phyloP scores from a whole-genome alignment of 345 rosid genomes.

The Mallotus nudiflorus region DNA sequence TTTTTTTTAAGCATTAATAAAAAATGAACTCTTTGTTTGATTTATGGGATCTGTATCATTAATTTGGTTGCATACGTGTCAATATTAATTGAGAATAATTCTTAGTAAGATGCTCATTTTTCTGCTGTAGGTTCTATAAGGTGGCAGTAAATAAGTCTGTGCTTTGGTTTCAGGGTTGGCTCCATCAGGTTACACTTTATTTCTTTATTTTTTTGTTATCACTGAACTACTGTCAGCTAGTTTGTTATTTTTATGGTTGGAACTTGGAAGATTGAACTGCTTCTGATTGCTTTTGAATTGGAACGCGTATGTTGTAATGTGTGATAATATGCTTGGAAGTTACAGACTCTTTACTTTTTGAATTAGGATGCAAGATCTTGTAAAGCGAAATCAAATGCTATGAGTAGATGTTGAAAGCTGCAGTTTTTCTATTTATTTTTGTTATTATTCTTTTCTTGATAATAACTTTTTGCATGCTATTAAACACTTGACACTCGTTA shows the following conservation, averaged over 20 bases:
- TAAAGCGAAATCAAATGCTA: neutral
- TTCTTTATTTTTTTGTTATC: slow-evolving; percentile 33
- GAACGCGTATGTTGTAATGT: neutral
- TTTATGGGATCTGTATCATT: neutral
- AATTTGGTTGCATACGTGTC: neutral
- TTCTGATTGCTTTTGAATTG: neutral
- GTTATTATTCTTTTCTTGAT: neutral
- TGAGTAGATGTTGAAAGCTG: neutral
- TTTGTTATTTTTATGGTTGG: neutral
- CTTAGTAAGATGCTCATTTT: slow-evolving; percentile 4
- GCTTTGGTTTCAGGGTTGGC: slow-evolving; percentile 99
- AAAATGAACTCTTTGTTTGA: neutral
- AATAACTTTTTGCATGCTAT: neutral
- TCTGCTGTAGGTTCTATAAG: slow-evolving; percentile 70
- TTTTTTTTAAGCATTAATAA: neutral
- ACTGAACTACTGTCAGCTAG: neutral
- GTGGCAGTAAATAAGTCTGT: slow-evolving; percentile 59
- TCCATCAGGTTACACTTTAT: slow-evolving; percentile 79
- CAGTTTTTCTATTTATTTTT: neutral
- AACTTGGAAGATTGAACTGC: neutral
- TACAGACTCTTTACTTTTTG: neutral
- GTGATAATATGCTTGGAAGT: neutral
- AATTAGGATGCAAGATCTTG: neutral
- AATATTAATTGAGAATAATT: slow-evolving; percentile 3
- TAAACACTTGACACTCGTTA: no score